Conservation (phyloP, 352 stramenopile species). For the Globisporangium rhizosaccharum region DNA sequence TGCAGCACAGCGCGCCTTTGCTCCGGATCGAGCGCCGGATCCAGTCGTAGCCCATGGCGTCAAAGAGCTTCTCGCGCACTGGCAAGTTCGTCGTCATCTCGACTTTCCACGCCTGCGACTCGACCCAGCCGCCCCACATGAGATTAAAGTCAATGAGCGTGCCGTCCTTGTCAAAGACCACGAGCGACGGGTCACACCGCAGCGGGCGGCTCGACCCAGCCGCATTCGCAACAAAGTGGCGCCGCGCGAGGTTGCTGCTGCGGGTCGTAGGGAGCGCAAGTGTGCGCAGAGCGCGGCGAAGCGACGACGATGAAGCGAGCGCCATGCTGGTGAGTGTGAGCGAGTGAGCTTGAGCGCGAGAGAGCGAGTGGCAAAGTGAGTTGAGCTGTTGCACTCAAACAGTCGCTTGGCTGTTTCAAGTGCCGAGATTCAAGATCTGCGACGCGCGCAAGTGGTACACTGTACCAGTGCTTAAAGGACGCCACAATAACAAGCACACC, state of each 20-base stretch:
- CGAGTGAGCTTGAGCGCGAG: too few relatives aligned
- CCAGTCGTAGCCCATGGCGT: constrained; percentile 87
- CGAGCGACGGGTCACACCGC: constrained; percentile 58
- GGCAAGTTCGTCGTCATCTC: constrained; percentile 78
- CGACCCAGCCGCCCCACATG: constrained; percentile 87
- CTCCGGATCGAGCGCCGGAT: constrained; percentile 76
- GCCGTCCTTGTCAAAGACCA: constrained; percentile 88
- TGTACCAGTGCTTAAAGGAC: too few relatives aligned
- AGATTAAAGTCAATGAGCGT: constrained; percentile 89
- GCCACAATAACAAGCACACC: too few relatives aligned
- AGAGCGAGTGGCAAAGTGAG: too few relatives aligned
- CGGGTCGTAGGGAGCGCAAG: neutral
- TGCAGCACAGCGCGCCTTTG: constrained; percentile 79
- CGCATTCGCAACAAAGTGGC: constrained; percentile 9
- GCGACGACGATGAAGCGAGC: constrained; percentile 6
- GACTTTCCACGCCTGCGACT: constrained; percentile 79
- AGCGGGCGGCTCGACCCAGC: constrained; percentile 7
- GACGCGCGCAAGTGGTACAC: too few relatives aligned
- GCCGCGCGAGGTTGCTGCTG: constrained; percentile 2
- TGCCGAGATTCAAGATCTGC: too few relatives aligned
- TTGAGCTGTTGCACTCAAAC: too few relatives aligned
- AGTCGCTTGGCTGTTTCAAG: too few relatives aligned
- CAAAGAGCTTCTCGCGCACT: constrained; percentile 80
- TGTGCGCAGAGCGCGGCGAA: constrained; percentile 2
- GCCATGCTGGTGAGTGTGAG: neutral